Percentiles rank a stretch among this genome's conserved stretches.
phyloP scores from a whole-genome alignment of 305 asterid genomes.

The Lippia alba region DNA sequence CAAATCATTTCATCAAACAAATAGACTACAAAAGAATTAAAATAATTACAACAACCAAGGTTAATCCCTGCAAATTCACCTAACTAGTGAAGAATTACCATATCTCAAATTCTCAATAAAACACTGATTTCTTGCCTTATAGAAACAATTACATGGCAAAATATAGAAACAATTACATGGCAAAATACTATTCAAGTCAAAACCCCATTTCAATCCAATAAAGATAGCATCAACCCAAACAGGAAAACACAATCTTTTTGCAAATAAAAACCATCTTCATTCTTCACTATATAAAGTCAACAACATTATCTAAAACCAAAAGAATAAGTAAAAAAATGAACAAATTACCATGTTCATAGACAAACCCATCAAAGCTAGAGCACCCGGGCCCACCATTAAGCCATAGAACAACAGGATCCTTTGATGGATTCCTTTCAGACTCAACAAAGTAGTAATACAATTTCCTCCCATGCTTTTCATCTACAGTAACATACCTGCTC shows the following conservation, averaged over 20 bases:
- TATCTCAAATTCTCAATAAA: constrained; percentile 6
- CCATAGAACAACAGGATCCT: constrained; percentile 92
- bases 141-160: neutral
- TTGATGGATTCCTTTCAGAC: constrained; percentile 73
- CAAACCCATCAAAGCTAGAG: constrained; percentile 97
- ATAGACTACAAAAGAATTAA: constrained; percentile 10
- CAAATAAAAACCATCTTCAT: constrained; percentile 12
- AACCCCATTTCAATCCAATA: constrained; percentile 10
- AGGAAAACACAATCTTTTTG: neutral
- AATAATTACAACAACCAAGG: neutral
- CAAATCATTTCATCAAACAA: constrained; percentile 16
- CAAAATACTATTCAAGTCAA: constrained; percentile 2
- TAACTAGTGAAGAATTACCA: neutral
- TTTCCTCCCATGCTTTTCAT: constrained; percentile 68
- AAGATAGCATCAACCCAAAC: constrained; percentile 2
- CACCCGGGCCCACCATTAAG: constrained; percentile 99
- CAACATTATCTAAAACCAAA: constrained; percentile 20
- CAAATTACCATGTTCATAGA: constrained; percentile 85
- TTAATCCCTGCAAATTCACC: too few relatives aligned
- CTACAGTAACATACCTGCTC: constrained; percentile 71
- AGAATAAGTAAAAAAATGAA: constrained; percentile 5
- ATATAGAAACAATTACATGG: neutral
- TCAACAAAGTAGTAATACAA: constrained; percentile 83
- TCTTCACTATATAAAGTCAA: constrained; percentile 1
- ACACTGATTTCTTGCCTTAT: neutral